phyloP scores from a whole-genome alignment of 805 yeast genomes.

The Lipomyces mesembrius region DNA sequence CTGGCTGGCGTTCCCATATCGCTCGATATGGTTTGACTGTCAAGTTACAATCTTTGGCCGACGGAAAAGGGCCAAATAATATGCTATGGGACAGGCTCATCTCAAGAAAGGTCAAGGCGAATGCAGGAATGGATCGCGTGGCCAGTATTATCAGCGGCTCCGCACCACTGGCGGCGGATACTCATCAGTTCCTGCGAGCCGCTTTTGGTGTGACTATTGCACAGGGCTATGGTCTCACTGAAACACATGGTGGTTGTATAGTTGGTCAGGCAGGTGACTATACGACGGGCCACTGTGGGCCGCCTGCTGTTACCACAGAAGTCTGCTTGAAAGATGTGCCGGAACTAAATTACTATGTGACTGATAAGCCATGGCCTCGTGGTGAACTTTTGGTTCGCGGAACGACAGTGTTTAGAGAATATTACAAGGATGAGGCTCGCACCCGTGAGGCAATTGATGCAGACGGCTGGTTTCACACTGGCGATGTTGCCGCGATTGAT shows the following conservation, averaged over 20 bases:
- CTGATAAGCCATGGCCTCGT: slow-evolving; percentile 51
- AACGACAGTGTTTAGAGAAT: slow-evolving; percentile 61
- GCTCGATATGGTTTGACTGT: slow-evolving; percentile 51
- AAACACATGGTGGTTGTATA: slow-evolving; percentile 44
- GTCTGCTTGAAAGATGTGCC: slow-evolving; percentile 68
- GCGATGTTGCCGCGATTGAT: slow-evolving; percentile 64
- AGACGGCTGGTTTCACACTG: slow-evolving; percentile 47
- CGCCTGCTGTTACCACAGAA: slow-evolving; percentile 61
- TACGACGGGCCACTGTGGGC: slow-evolving; percentile 61
- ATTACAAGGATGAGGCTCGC: slow-evolving; percentile 61
- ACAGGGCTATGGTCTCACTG: slow-evolving; percentile 82
- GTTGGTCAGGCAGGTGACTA: slow-evolving; percentile 51
- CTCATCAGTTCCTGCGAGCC: slow-evolving; percentile 65
- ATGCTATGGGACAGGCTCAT: slow-evolving; percentile 48
- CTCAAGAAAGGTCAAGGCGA: slow-evolving; percentile 52
- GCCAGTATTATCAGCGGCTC: slow-evolving; percentile 58
- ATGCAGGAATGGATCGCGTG: slow-evolving; percentile 56
- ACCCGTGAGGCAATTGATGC: slow-evolving; percentile 58
- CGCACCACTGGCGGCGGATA: slow-evolving; percentile 70
- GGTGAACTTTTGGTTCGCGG: slow-evolving; percentile 72
- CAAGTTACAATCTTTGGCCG: slow-evolving; percentile 47
- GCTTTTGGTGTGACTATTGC: slow-evolving; percentile 58
- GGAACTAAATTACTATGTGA: slow-evolving; percentile 57
- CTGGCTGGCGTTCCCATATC: slow-evolving; percentile 52
- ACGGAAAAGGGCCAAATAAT: slow-evolving; percentile 50